phyloP scores from a whole-genome alignment of 768 basidiomycete genomes.

The Phaeotremella fagi region DNA sequence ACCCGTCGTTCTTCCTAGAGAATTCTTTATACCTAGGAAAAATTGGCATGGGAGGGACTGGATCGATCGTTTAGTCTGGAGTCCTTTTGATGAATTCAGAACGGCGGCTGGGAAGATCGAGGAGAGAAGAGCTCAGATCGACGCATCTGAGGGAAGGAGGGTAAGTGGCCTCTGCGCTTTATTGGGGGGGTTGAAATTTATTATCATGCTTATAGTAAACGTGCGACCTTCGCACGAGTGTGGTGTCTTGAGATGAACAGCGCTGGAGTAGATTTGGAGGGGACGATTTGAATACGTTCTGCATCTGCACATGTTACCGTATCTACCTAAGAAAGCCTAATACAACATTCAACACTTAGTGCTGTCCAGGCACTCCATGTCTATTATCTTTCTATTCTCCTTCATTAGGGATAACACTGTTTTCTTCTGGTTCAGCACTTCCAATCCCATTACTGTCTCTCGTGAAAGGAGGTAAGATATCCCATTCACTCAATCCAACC shows the following conservation, averaged over 20 bases:
- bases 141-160: background rate
- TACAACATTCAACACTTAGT: too few species aligned
- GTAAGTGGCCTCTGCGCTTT: too few species aligned
- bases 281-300: too few species aligned
- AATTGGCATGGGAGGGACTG: background rate
- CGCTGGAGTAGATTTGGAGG: too few species aligned
- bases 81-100: background rate
- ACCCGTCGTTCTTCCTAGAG: background rate
- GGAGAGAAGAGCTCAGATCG: background rate
- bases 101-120: background rate
- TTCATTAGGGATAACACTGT: background rate
- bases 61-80: background rate
- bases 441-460: too few species aligned
- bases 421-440: background rate
- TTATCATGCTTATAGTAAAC: too few species aligned
- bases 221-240: too few species aligned
- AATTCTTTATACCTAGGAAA: background rate
- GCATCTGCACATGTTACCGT: too few species aligned
- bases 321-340: too few species aligned
- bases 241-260: too few species aligned
- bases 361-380: too few species aligned
- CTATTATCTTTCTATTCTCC: background rate
- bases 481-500: conserved; percentile 13
- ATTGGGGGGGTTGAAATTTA: too few species aligned
- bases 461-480: conserved; percentile 2